Percentiles rank a stretch among this genome's conserved stretches.
Conservation (phyloP, 2,329 filamentous ascomycete species). For the Aspergillus transmontanensis region DNA sequence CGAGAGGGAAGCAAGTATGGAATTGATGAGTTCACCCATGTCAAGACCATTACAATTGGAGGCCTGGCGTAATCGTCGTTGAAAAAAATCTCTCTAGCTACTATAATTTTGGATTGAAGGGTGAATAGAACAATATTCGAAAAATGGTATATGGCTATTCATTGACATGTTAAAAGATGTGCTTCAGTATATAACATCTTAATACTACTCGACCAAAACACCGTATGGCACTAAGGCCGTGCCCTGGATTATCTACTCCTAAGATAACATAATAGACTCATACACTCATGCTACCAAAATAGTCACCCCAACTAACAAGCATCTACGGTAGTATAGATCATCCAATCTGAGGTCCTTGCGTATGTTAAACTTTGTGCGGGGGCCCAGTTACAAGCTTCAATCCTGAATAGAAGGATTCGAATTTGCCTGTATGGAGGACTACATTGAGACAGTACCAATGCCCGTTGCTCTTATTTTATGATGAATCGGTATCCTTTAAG, state of each 20-base stretch:
- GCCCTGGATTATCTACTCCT: no score
- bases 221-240: no score
- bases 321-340: neutral
- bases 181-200: no score
- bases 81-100: neutral
- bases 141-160: neutral
- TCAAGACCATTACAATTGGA: neutral
- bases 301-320: no score
- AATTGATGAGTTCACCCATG: neutral
- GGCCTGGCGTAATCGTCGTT: neutral
- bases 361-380: neutral
- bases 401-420: neutral
- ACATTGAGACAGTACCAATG: no score
- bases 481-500: neutral
- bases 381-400: neutral
- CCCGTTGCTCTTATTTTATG: neutral
- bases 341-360: neutral
- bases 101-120: neutral
- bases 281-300: no score
- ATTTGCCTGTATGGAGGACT: no score
- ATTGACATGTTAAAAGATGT: no score
- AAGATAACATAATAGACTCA: no score
- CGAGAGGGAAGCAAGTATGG: neutral
- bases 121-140: neutral
- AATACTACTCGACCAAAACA: no score